Evolutionary conservation across 345 rosid species (phyloP).

Genomic region (Aquilaria malaccensis): DNA sequence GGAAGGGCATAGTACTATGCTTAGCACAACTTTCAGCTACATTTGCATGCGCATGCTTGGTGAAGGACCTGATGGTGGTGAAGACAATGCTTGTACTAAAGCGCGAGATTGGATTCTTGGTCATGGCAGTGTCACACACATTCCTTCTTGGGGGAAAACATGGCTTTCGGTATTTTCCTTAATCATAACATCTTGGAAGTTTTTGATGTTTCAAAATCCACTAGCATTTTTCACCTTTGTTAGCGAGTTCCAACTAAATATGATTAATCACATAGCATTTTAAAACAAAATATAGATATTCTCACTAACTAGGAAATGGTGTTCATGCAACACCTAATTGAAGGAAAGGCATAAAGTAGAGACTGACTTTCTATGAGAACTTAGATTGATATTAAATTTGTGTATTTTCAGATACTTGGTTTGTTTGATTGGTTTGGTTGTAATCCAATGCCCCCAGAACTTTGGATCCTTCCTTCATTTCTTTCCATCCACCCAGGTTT

Average conservation of each 20-base stretch:
- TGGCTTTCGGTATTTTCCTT: slow-evolving; percentile 24
- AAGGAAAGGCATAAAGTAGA: too few species aligned
- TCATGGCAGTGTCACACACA: slow-evolving; percentile 27
- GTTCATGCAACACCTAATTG: too few species aligned
- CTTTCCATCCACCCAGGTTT: slow-evolving; percentile 49
- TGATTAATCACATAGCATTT: too few species aligned
- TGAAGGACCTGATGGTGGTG: slow-evolving; percentile 35
- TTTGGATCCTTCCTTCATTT: slow-evolving; percentile 52
- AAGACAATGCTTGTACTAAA: slow-evolving; percentile 26
- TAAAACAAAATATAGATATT: too few species aligned
- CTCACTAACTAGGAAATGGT: too few species aligned
- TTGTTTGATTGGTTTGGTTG: slow-evolving; percentile 50
- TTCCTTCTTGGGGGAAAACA: slow-evolving; percentile 41
- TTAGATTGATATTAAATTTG: neutral
- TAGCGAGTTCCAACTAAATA: too few species aligned
- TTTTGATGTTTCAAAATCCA: neutral
- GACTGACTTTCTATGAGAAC: too few species aligned
- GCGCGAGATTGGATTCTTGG: slow-evolving; percentile 35
- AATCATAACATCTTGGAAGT: neutral
- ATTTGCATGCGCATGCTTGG: slow-evolving; percentile 38
- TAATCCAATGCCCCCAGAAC: slow-evolving; percentile 69
- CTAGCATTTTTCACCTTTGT: too few species aligned
- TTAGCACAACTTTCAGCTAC: slow-evolving; percentile 29
- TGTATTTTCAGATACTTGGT: slow-evolving; percentile 22
- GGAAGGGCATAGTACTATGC: slow-evolving; percentile 43